Conservation (phyloP, 192 early-diverging fungal genomes). For the Powellomyces hirtus region DNA sequence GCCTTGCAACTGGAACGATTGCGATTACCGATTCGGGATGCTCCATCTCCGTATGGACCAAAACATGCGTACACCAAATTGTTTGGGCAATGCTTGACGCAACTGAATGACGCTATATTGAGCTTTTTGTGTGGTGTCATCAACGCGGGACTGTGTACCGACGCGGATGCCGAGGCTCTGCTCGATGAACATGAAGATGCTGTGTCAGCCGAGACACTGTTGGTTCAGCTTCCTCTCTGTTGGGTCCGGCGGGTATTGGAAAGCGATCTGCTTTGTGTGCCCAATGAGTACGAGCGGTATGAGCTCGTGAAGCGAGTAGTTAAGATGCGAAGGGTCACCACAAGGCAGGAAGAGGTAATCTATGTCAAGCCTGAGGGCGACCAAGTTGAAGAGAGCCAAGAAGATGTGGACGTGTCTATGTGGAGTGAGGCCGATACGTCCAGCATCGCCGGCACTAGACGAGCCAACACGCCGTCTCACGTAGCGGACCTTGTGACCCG, state of each 20-base stretch:
- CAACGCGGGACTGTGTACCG: neutral
- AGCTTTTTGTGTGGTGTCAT: conserved; percentile 14
- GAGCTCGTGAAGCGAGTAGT: conserved; percentile 36
- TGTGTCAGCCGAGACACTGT: neutral
- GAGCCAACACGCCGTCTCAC: neutral
- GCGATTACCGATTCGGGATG: neutral
- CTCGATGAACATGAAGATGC: neutral
- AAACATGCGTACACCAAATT: conserved; percentile 14
- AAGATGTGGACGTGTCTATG: conserved; percentile 8
- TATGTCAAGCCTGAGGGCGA: neutral
- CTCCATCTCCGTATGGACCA: conserved; percentile 9
- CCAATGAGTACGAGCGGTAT: conserved; percentile 44
- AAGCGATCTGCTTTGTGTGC: conserved; percentile 26
- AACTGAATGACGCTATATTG: conserved; percentile 5
- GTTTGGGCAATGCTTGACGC: neutral
- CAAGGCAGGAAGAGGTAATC: neutral
- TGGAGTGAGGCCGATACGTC: conserved; percentile 21
- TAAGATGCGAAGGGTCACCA: conserved; percentile 11
- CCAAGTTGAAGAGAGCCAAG: neutral
- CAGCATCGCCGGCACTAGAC: neutral
- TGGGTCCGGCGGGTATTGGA: conserved; percentile 28
- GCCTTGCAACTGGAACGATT: conserved; percentile 23
- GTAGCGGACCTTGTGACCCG: conserved; percentile 5
- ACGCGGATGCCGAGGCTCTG: neutral
- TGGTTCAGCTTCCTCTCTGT: conserved; percentile 13